phyloP scores from a whole-genome alignment of 2,329 filamentous ascomycete species.

The Microdochium paspali region DNA sequence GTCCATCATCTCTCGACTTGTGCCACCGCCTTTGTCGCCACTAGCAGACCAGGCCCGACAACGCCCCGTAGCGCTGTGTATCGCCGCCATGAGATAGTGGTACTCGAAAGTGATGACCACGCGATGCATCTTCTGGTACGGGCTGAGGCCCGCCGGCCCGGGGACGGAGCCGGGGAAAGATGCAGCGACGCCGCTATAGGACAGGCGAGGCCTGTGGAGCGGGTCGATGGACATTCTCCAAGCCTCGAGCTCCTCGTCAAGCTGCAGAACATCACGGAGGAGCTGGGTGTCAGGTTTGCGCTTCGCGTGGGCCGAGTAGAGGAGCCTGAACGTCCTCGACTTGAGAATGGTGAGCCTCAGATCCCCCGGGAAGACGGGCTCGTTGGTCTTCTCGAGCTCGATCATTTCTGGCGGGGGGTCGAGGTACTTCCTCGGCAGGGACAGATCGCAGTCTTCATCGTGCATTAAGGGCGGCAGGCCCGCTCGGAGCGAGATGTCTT shows the following conservation, averaged over 20 bases:
- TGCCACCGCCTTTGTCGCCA: slow-evolving; percentile 14
- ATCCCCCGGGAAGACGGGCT: slow-evolving; percentile 37
- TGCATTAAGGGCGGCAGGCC: slow-evolving; percentile 25
- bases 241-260: slow-evolving; percentile 45
- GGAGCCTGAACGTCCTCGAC: slow-evolving; percentile 32
- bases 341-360: slow-evolving; percentile 40
- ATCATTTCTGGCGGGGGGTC: slow-evolving; percentile 15
- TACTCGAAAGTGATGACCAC: slow-evolving; percentile 44
- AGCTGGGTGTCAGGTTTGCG: slow-evolving; percentile 44
- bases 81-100: slow-evolving; percentile 42
- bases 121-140: slow-evolving; percentile 31
- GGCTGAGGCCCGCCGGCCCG: background rate
- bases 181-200: slow-evolving; percentile 15
- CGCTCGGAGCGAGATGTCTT: slow-evolving; percentile 26
- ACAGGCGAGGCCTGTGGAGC: slow-evolving; percentile 35
- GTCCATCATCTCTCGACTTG: slow-evolving; percentile 17
- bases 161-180: background rate
- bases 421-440: slow-evolving; percentile 22
- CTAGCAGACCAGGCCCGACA: slow-evolving; percentile 31
- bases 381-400: slow-evolving; percentile 14
- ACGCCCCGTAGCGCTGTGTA: slow-evolving; percentile 44
- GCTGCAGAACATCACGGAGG: slow-evolving; percentile 41
- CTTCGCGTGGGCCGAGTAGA: slow-evolving; percentile 38
- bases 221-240: slow-evolving; percentile 41
- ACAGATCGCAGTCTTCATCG: slow-evolving; percentile 29